Percentiles rank a stretch among this genome's conserved stretches.
These are phyloP conservation scores for Chlamydomonas eustigma DNA, from an alignment of 139 green algal genomes.

Conservation along the genomic window DNA sequence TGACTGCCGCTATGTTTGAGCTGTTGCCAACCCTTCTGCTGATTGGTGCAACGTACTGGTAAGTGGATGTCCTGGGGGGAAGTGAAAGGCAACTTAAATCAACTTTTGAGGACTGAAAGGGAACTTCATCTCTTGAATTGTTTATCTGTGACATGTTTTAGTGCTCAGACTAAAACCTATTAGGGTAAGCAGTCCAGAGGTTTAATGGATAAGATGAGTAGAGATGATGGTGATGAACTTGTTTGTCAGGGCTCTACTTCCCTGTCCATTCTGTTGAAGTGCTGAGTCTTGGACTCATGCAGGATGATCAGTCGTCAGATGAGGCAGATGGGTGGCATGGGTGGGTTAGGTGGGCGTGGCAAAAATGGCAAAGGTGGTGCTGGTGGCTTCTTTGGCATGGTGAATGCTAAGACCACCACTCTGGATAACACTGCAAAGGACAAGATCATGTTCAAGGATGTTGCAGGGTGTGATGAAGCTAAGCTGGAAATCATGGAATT, in stretches of 20 bases:
- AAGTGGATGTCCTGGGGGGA: conserved; percentile 36
- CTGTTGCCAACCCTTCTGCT: conserved; percentile 88
- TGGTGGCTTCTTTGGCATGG: conserved; percentile 74
- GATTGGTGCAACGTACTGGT: conserved; percentile 86
- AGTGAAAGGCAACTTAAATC: no score
- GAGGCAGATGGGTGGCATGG: conserved; percentile 50
- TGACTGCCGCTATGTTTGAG: conserved; percentile 62
- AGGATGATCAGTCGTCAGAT: conserved; percentile 48
- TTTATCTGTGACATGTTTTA: no score
- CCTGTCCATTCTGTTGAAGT: no score
- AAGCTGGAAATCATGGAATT: conserved; percentile 96
- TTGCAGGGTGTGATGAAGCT: conserved; percentile 94
- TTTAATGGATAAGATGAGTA: no score
- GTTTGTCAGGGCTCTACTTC: no score
- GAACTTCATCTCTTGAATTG: no score
- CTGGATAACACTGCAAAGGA: conserved; percentile 89
- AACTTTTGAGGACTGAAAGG: no score
- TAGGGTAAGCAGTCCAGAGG: no score
- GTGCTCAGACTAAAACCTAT: no score
- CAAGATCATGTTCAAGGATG: conserved; percentile 65
- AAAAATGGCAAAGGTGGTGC: conserved; percentile 31
- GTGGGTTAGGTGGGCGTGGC: conserved; percentile 28
- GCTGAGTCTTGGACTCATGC: no score
- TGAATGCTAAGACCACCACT: conserved; percentile 48
- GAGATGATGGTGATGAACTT: no score